Evolutionary conservation across 2,329 filamentous ascomycete species (phyloP).

Genomic region (Colletotrichum incanum): DNA sequence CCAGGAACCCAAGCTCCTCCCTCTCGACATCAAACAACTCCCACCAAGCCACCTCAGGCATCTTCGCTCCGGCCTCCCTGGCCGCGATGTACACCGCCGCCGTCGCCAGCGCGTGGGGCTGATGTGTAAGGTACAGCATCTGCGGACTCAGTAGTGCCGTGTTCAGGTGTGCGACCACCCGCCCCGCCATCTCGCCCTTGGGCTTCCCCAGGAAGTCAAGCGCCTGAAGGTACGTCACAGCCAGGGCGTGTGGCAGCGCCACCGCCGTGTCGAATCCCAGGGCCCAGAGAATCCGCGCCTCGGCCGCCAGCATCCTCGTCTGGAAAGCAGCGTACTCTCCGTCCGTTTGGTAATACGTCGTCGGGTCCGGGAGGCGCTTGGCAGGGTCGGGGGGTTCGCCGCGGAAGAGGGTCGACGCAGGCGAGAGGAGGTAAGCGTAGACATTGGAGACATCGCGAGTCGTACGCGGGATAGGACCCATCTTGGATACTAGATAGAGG

Average conservation of each 20-base stretch:
- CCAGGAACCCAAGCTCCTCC: slow-evolving; percentile 93
- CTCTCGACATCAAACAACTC: slow-evolving; percentile 97
- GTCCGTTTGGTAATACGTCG: slow-evolving; percentile 80
- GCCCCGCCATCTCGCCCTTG: slow-evolving; percentile 70
- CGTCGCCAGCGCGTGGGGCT: slow-evolving; percentile 87
- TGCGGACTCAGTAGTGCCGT: slow-evolving; percentile 89
- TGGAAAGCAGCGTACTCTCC: slow-evolving; percentile 78
- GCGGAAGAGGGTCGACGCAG: slow-evolving; percentile 70
- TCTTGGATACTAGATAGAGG: slow-evolving; percentile 86
- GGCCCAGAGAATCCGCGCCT: slow-evolving; percentile 82
- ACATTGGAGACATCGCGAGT: slow-evolving; percentile 87
- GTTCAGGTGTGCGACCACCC: slow-evolving; percentile 86
- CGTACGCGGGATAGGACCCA: slow-evolving; percentile 82
- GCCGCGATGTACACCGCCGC: slow-evolving; percentile 94
- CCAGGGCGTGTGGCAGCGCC: slow-evolving; percentile 86
- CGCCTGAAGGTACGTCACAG: slow-evolving; percentile 93
- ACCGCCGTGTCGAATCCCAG: slow-evolving; percentile 87
- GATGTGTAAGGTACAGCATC: slow-evolving; percentile 91
- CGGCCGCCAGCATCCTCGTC: slow-evolving; percentile 77
- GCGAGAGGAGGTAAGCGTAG: slow-evolving; percentile 84
- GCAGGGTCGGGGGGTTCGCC: slow-evolving; percentile 47
- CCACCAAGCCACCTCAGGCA: slow-evolving; percentile 94
- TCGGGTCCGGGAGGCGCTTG: slow-evolving; percentile 58
- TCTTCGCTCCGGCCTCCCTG: slow-evolving; percentile 80
- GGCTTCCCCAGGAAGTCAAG: slow-evolving; percentile 75